phyloP scores from a whole-genome alignment of 176 grass and related monocot species.

The Raddia guianensis region DNA sequence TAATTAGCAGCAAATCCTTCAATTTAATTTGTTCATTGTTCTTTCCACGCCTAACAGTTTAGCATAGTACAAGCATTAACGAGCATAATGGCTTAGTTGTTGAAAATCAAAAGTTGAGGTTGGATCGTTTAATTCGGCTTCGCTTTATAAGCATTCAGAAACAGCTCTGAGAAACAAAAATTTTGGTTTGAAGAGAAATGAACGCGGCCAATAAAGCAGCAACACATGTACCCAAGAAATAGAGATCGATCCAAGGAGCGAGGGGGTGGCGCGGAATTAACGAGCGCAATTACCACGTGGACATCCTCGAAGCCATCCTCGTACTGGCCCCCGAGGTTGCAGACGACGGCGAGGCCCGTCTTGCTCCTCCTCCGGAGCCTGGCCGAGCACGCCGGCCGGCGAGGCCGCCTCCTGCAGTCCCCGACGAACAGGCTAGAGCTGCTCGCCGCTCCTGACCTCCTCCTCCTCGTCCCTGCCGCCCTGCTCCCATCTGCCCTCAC shows the following conservation, averaged over 20 bases:
- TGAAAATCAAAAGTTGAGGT: no score
- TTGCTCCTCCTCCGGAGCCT: slow-evolving; percentile 25
- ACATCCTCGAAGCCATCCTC: slow-evolving; percentile 73
- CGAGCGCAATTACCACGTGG: slow-evolving; percentile 34
- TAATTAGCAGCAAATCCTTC: not conserved
- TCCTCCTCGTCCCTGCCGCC: not conserved
- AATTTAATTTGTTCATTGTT: not conserved
- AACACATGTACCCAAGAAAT: not conserved
- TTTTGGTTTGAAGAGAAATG: no score
- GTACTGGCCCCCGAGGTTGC: slow-evolving; percentile 67
- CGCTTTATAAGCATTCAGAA: no score
- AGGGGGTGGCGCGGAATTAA: not conserved
- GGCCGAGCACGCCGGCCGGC: slow-evolving; percentile 39
- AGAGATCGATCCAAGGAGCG: not conserved
- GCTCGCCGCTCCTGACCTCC: not conserved
- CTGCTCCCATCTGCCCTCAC: slow-evolving; percentile 9
- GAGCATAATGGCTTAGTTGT: not conserved
- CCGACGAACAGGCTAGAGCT: slow-evolving; percentile 19
- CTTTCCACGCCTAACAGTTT: not conserved
- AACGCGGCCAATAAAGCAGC: no score
- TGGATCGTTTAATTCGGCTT: no score
- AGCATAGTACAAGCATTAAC: not conserved
- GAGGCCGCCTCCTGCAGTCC: slow-evolving; percentile 41
- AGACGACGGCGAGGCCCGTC: slow-evolving; percentile 39
- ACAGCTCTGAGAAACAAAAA: no score